Evolutionary conservation across 805 yeast species (phyloP), one percentile per base, ranked within the genome.

Genomic region (Myxozyma mucilagina): DNA sequence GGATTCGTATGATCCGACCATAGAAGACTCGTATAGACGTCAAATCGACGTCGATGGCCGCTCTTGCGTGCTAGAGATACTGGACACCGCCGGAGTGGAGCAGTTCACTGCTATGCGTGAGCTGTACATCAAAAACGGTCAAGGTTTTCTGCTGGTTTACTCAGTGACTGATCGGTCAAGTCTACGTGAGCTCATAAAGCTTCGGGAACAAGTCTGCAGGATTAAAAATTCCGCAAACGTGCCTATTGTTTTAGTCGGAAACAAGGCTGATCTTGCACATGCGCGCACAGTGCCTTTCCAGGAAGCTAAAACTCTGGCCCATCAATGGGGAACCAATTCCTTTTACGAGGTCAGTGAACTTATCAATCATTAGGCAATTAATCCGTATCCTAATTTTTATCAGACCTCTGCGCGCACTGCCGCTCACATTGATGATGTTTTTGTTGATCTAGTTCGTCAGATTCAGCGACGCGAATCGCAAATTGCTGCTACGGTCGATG

Each of bases 21-120:
- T 93, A 64, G 99, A 93, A 72, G 99, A 93, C 72, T 90, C 97
- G 0, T 94, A 94, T 75, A 80, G 96, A 50, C 92, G 90, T 71
- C 92, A 89, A 67, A 85, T 90, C 61, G 91, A 87, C 69, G 86
- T 93, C 44, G 97, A 94, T 74, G 96, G 91, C 35, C 83, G 94
- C 66, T 85, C 90, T 1, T 90, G 96, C 71, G 90, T 87, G 67
- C 79, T 93, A 68, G 97, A 93, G 75, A 87, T 88, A 57, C 78
- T 92, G 63, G 99, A 94, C 71, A 90, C 97, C 1, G 96, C 97
- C 1, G 98, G 97, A 50, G 87, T 87, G 63, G 97, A 97, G 32
- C 97, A 92, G 75, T 93, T 91, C 78, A 90, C 97, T 0, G 97
- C 97, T 11, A 92, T 93, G 97, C 79, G 98, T 67, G 97, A 93